Base-by-base conservation (phyloP, 1,284 basidiomycete species). In the Rhodotorula sp. region DNA sequence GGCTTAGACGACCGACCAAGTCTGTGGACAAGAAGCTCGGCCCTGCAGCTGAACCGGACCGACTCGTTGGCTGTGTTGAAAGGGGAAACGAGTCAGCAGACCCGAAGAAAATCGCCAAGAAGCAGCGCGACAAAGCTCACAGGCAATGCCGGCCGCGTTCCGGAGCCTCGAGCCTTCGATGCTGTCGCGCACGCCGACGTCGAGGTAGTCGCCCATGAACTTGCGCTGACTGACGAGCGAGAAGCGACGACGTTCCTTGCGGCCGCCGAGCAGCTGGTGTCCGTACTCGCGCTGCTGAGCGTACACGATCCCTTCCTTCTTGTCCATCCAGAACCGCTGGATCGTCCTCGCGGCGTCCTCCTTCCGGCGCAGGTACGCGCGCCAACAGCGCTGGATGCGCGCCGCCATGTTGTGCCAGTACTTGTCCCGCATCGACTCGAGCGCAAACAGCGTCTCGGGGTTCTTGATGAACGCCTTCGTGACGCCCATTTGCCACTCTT, bases 331-430 rank as follows among this genome's bases (percentile, higher is more conserved):
- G 87, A 97, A 97, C 63, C 95, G 85, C 82, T 99, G 97, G 72
- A 99, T 99, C 73, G 94, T 90, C 59, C 87, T 87, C 15, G 97
- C 97, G 77, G 93, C 96, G 80, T 98, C 97, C 77, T 95, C 87
- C 83, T 93, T 93, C 84, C 97, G 93, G 29, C 96, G 88, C 85
- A 96, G 87, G 81, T 96, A 97, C 80, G 97, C 96, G 72, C 96
- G 87, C 88, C 90, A 99, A 7, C 94, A 94, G 52, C 96, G 89
- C 83, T 99, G 97, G 67, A 99, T 99, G 62, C 96, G 90, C 56
- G 84, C 88, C 0, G 96, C 96, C 96, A 99, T 99, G 81, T 98
- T 98, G 83, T 99, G 97, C 97, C 97, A 99, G 83, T 99, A 99
- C 69, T 91, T 88, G 81, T 99, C 97, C 66, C 96, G 90, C 93